Evolutionary conservation across 129 eudicot genomes (phyloP), one percentile per base, ranked within the genome.

Genomic region (Heracleum sosnowskyi): DNA sequence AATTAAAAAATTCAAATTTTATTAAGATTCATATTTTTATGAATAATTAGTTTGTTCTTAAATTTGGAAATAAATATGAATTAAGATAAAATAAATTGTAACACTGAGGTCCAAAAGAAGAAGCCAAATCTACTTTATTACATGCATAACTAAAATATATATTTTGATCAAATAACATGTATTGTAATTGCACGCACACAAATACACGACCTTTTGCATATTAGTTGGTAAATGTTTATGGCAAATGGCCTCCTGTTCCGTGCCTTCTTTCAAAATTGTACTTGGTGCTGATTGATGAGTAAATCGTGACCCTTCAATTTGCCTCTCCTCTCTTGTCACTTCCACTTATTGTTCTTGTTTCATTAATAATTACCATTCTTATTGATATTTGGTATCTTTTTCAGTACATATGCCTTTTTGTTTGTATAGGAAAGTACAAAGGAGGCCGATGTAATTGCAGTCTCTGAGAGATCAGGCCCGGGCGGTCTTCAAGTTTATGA

Each of bases 381-480:
- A 12, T 28, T 70, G 49, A 36, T 35, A 33, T 57, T 70, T 22
- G 3, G 18, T 46, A 36, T 60, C 36, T 29, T 42, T 74, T 17
- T 75, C 20, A 33, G 40, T 62, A 26, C 4, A 53, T 47, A 9
- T 40, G 34, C 76, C 64, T 73, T 11, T 70, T 45, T 36, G 7
- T 12, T 68, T 82, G 41, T 75, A 49, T 79, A 92, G 96, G 98
- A 91, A 84, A 94, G 98, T 84, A 94, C 98, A 62, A 89, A 91
- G 88, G 96, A 84, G 31, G 96, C 90, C 76, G 87, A 91, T 76
- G 86, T 94, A 33, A 84, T 94, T 35, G 85, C 91, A 40, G 85
- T 79, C 17, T 74, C 53, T 17, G 96, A 94, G 89, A 94, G 97
- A 85, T 73, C 76, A 44, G 89, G 92, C 37, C 46, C 47, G n/a